Base-by-base conservation (phyloP, 2,329 filamentous ascomycete genomes). In the Metarhizium rileyi region DNA sequence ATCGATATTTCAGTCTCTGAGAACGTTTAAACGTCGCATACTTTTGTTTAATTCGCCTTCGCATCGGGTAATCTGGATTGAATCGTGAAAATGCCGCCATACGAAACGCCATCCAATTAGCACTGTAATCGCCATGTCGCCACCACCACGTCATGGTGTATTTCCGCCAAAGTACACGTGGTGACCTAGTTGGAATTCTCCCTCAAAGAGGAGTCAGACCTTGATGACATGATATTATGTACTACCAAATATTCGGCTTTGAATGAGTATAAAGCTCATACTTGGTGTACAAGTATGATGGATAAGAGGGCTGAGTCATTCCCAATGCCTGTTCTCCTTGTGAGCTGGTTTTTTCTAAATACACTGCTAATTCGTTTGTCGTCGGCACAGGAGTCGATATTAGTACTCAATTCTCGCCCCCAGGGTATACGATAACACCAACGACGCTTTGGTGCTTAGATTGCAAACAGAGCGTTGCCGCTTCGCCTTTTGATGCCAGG, bases 31-130 rank as follows among this genome's bases (percentile, higher is more conserved):
- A 52, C 43, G 35, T 43, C 38, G 38, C 43, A 50, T 41, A 43
- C 48, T 38, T 42, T 47, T 23, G 28, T 48, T 42, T 47, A n/a
- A 50, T 46, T 45, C 51, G 51, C 51, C 38, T 33, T 47, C 36
- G 35, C 35, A 35, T 52, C 48, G 45, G 52, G 55, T 63, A 56
- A 60, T 52, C 55, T 58, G 61, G 54, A 63, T 52, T 56, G 57
- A 53, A 58, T 54, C 59, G 62, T 66, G 65, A 66, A 60, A 58
- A 55, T 62, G 56, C 58, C 60, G 58, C 58, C 53, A 49, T 51
- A 54, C 57, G 54, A 58, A 57, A 63, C 56, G 51, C 55, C 53
- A 52, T 54, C 33, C 57, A 55, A 38, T 30, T 54, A 52, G 59
- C 50, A 55, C 58, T 63, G 64, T 66, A 62, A 66, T 63, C 53